Conservation (phyloP, 2,329 filamentous ascomycete species). For the Pleurostoma richardsiae region DNA sequence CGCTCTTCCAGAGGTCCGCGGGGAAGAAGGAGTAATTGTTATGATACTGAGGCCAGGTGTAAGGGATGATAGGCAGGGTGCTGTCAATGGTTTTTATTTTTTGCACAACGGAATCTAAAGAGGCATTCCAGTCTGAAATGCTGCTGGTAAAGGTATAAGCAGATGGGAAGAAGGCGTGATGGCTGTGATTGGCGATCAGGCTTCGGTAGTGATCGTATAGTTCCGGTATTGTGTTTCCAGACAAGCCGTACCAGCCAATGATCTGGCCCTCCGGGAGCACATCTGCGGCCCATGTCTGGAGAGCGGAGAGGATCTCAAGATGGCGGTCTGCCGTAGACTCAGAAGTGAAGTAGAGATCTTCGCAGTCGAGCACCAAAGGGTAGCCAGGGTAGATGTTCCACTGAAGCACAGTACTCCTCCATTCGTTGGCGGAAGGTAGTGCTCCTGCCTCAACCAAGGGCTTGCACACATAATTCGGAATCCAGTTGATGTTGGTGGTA, state of each 20-base stretch:
- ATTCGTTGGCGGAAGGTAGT: neutral
- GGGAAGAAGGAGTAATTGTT: neutral
- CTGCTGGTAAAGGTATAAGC: slow-evolving; percentile 3
- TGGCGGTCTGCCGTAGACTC: slow-evolving; percentile 3
- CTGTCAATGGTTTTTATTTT: slow-evolving; percentile 2
- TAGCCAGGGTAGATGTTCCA: slow-evolving; percentile 5
- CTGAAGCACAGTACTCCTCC: slow-evolving; percentile 3
- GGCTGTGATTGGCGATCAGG: slow-evolving; percentile 4
- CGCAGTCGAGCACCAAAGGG: slow-evolving; percentile 6
- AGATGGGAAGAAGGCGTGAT: slow-evolving; percentile 5
- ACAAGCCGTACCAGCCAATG: slow-evolving; percentile 7
- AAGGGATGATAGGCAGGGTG: slow-evolving; percentile 4
- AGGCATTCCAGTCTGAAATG: neutral
- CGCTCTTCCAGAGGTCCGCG: neutral
- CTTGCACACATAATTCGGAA: slow-evolving; percentile 4
- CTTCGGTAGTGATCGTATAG: slow-evolving; percentile 2
- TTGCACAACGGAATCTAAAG: neutral
- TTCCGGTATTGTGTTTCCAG: slow-evolving; percentile 1
- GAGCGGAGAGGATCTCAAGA: slow-evolving; percentile 2
- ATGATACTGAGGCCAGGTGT: neutral
- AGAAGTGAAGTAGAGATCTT: slow-evolving; percentile 2
- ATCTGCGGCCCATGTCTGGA: slow-evolving; percentile 6
- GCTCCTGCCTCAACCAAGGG: slow-evolving; percentile 2
- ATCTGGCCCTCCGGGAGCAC: slow-evolving; percentile 3
- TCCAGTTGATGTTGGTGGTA: slow-evolving; percentile 6